Percentiles rank a stretch among this genome's conserved stretches.
phyloP scores from a whole-genome alignment of 805 yeast species.

The Priceomyces carsonii region DNA sequence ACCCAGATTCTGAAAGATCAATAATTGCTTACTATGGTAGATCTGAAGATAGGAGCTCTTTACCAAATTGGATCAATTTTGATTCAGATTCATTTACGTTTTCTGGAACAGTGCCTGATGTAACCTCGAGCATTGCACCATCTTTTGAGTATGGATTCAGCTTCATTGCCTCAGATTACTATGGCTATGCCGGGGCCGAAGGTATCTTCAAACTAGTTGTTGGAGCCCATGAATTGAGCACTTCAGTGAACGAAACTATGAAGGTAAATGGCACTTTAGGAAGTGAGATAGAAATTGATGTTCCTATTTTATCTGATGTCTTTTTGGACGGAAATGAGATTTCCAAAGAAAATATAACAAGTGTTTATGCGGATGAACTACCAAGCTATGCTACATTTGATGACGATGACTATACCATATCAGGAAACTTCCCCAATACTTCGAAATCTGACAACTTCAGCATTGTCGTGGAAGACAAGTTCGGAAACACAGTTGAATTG shows the following conservation, averaged over 20 bases:
- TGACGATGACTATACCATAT: constrained; percentile 38
- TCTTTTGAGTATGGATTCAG: constrained; percentile 68
- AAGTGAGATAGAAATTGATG: constrained; percentile 48
- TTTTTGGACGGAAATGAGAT: constrained; percentile 62
- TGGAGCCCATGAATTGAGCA: constrained; percentile 85
- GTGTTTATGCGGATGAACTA: constrained; percentile 48
- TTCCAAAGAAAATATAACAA: constrained; percentile 51
- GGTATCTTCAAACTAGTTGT: constrained; percentile 71
- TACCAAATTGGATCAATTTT: constrained; percentile 88
- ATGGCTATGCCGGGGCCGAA: constrained; percentile 70
- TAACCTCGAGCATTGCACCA: constrained; percentile 86
- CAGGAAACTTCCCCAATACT: constrained; percentile 57
- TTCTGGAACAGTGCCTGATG: constrained; percentile 85
- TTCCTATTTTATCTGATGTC: constrained; percentile 65
- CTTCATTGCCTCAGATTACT: constrained; percentile 76
- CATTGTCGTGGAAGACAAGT: constrained; percentile 58
- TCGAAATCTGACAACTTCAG: constrained; percentile 48
- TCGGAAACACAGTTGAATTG: constrained; percentile 58
- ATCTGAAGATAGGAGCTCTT: constrained; percentile 77
- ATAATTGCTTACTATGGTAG: constrained; percentile 77
- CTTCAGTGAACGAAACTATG: constrained; percentile 57
- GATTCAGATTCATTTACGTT: constrained; percentile 63
- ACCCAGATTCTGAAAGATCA: constrained; percentile 43
- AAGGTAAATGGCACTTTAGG: constrained; percentile 69
- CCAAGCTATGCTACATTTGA: constrained; percentile 62